Evolutionary conservation across 2,329 filamentous ascomycete genomes (phyloP).

Genomic region (Fusarium sp.): DNA sequence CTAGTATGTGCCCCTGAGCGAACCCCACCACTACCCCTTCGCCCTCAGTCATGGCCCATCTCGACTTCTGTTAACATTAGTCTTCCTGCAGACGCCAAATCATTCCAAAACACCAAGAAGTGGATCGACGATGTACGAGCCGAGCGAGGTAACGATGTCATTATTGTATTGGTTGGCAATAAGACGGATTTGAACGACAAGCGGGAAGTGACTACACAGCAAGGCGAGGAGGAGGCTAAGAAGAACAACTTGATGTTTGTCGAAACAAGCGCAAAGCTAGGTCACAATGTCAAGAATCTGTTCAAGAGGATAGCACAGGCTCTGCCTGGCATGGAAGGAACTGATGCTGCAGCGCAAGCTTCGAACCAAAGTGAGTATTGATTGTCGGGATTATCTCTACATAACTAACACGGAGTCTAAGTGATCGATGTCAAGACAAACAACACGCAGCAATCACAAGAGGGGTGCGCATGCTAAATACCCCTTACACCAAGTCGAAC

Average conservation of each 20-base stretch:
- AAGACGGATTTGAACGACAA: constrained; percentile 99
- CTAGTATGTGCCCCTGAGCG: constrained; percentile 62
- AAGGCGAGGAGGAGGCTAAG: constrained; percentile 98
- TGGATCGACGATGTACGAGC: constrained; percentile 99
- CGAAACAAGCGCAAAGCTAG: constrained; percentile 96
- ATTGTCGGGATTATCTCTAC: neutral
- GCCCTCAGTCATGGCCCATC: constrained; percentile 18
- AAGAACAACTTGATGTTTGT: constrained; percentile 99
- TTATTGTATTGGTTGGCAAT: constrained; percentile 97
- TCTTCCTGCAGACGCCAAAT: constrained; percentile 75
- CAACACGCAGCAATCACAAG: constrained; percentile 72
- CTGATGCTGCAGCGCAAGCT: constrained; percentile 77
- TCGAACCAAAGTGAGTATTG: constrained; percentile 76
- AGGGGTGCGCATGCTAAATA: constrained; percentile 66
- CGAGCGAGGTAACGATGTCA: constrained; percentile 97
- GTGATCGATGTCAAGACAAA: constrained; percentile 95
- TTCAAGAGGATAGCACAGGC: constrained; percentile 99
- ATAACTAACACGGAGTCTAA: constrained; percentile 49
- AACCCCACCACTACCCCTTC: constrained; percentile 34
- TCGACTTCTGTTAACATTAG: constrained; percentile 34
- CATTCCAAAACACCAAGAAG: constrained; percentile 98
- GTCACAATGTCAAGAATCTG: constrained; percentile 96
- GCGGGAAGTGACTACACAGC: constrained; percentile 93
- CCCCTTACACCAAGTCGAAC: constrained; percentile 23
- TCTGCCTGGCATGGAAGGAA: constrained; percentile 95